Base-by-base conservation (phyloP, 1,139 yeast genomes). In the Kodamaea alishanica region DNA sequence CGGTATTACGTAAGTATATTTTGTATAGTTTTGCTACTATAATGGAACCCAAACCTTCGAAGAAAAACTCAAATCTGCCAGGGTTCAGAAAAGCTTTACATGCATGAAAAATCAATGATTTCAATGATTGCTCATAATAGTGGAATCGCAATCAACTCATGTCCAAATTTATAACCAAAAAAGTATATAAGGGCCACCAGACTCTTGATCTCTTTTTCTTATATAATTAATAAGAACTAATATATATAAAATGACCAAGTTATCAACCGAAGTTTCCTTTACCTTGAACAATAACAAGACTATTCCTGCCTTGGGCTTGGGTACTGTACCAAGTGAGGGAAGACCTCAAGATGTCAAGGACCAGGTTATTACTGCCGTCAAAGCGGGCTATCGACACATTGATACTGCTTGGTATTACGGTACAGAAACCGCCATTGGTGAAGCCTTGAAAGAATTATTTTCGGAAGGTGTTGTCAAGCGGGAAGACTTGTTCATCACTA, bases 401-500 rank as follows among this genome's bases (percentile, higher is more conserved):
- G 73, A 68, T 43, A 64, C 72, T 7, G 73, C 73, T 9, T 67
- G 72, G 73, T 65, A 52, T 41, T 77, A 77, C 51, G 77, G 78
- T 0, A 65, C 74, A 6, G 82, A 77, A 48, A 61, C 65, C 38
- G 67, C 58, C 40, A 58, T 77, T 30, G 82, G 82, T 2, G 62
- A 70, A 46, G 81, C 77, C 1, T 54, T 77, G 38, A 63, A 70
- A 47, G 75, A 73, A 46, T 55, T 72, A 37, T 64, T 77, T 44
- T 70, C 60, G 3, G 71, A 67, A 40, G 79, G 78, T 0, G 62
- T 62, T 8, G 63, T 74, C 20, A 76, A 67, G 44, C 67, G 85
- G 45, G 80, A 77, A 45, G 84, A 79, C 30, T 42, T 79, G 8
- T 79, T 77, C 51, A 66, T 79, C 46, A 79, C 84, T 5, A 74